Percentiles rank a stretch among this genome's conserved stretches.
These are phyloP conservation scores for Pelargonium citronellum DNA, from an alignment of 441 rosid species.

Conservation along the genomic window DNA sequence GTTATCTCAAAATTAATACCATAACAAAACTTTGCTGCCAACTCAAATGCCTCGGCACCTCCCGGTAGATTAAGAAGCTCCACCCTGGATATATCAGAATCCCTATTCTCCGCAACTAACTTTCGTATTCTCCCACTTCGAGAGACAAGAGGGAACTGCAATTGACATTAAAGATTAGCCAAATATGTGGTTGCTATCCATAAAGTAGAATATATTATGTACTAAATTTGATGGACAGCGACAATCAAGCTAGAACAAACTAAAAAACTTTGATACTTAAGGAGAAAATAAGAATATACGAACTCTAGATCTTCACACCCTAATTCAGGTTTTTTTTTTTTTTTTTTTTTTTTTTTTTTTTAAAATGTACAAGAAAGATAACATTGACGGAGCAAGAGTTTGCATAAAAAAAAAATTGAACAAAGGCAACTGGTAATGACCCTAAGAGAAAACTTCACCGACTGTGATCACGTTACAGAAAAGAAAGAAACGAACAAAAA, in stretches of 20 bases:
- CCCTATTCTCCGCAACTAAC: constrained; percentile 79
- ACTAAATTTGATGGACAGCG: not conserved
- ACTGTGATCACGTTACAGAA: constrained; percentile 4
- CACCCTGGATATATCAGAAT: constrained; percentile 81
- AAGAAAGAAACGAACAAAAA: constrained; percentile 3
- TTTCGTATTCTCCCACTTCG: constrained; percentile 80
- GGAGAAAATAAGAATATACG: too few relatives aligned
- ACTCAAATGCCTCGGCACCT: constrained; percentile 73
- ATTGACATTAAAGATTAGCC: constrained; percentile 19
- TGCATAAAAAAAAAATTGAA: too few relatives aligned
- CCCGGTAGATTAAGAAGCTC: constrained; percentile 91
- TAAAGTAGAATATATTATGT: not conserved
- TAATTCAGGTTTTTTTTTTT: too few relatives aligned
- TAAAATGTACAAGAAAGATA: too few relatives aligned
- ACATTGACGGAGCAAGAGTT: too few relatives aligned
- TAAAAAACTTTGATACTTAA: too few relatives aligned
- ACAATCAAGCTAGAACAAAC: not conserved
- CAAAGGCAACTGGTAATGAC: too few relatives aligned
- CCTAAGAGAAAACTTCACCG: not conserved
- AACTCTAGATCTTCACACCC: too few relatives aligned
- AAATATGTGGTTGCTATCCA: not conserved
- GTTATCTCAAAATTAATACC: constrained; percentile 93
- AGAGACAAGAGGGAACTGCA: constrained; percentile 96
- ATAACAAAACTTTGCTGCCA: constrained; percentile 92
- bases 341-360: too few relatives aligned